Base-by-base conservation (phyloP, 2,329 filamentous ascomycete species). In the Thelonectria discophora region DNA sequence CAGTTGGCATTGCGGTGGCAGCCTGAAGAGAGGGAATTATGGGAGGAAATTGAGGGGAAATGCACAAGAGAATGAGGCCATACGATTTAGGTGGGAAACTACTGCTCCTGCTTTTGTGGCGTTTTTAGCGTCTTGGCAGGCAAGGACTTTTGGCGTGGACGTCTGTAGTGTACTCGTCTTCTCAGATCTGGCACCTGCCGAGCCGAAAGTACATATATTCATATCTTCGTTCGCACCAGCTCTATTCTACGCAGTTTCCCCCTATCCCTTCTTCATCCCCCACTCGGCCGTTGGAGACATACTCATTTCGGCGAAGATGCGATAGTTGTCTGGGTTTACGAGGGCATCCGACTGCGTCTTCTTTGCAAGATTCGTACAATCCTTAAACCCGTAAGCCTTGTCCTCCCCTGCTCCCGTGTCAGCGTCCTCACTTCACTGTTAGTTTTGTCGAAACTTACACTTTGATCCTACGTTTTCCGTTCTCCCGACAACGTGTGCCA, bases 261-360 rank as follows among this genome's bases (percentile, higher is more conserved):
- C 17, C n/a, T 11, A 7, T 27, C 21, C 32, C 30, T 55, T 43
- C n/a, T 24, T 21, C 34, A 53, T 30, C 13, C 57, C 52, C 57
- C 57, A 60, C n/a, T 30, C 32, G 5, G 57, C 55, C 4, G 7
- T 39, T 18, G 57, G 57, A 12, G 57, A 55, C 37, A 45, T 47
- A 37, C 47, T 50, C 51, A 60, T 60, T 51, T 60, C 57, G 12
- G 57, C 46, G 43, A 60, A 60, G n/a, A 60, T 8, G 6, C 46
- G 45, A 34, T 50, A 60, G 8, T 27, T 50, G 34, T 60, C 57
- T 11, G 57, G 57, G 30, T 55, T 60, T n/a, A 42, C 39, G 13
- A 60, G 51, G 39, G 39, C 47, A 5, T 2, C 11, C 3, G 15
- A 2, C 18, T 21, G 27, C 6, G 32, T 37, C 2, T 20, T 11